Percentiles rank a stretch among this genome's conserved stretches.
These are phyloP conservation scores for Skeletonema potamos DNA, from an alignment of 108 stramenopile genomes.

Conservation along the genomic window DNA sequence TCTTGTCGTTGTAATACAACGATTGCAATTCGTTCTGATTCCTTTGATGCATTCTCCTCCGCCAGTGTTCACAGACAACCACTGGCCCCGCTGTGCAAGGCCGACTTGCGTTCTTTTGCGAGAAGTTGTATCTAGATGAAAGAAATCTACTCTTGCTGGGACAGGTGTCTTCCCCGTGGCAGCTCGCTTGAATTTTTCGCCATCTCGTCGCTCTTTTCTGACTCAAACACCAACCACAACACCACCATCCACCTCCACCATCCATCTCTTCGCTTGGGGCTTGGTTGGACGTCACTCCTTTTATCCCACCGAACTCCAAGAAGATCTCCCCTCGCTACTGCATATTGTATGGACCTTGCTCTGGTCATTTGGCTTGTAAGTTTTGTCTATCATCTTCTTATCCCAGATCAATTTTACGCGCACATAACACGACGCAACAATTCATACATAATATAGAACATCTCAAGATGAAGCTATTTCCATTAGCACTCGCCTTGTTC, in stretches of 20 bases:
- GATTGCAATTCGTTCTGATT: slow-evolving; percentile 21
- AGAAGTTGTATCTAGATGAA: not conserved
- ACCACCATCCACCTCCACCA: not conserved
- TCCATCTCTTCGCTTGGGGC: not conserved
- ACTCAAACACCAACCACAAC: not conserved
- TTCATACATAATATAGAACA: not conserved
- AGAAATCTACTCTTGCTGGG: too few species aligned
- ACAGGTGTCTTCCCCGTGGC: not conserved
- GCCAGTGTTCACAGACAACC: slow-evolving; percentile 11
- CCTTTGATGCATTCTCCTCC: slow-evolving; percentile 20
- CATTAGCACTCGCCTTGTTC: slow-evolving; percentile 22
- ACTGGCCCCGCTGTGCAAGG: too few species aligned
- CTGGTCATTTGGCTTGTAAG: not conserved
- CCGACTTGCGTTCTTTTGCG: too few species aligned
- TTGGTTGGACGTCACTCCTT: not conserved
- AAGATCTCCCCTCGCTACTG: not conserved
- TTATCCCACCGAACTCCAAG: slow-evolving; percentile 5
- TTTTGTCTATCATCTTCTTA: not conserved
- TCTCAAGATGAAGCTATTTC: slow-evolving; percentile 17
- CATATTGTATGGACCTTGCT: too few species aligned
- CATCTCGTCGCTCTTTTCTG: not conserved
- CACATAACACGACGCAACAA: not conserved
- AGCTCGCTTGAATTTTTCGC: too few species aligned
- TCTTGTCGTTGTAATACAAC: slow-evolving; percentile 35
- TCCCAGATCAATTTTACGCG: not conserved